These are phyloP conservation scores for Syzygium aqueum DNA, from an alignment of 345 rosid genomes.

Conservation along the genomic window DNA sequence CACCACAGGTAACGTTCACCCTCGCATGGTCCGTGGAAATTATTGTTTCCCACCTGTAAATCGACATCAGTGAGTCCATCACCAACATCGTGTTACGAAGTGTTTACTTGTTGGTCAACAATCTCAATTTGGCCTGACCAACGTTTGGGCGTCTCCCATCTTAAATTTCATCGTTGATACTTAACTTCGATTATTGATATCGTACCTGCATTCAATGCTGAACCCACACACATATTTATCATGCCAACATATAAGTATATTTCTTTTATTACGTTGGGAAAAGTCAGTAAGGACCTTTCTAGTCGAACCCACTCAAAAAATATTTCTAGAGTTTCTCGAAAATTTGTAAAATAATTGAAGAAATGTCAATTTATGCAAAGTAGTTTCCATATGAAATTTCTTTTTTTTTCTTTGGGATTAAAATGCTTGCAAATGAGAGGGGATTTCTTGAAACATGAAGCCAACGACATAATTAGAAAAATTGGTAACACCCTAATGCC, in stretches of 20 bases:
- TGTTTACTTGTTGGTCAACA: neutral
- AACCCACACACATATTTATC: neutral
- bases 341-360: neutral
- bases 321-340: neutral
- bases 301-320: neutral
- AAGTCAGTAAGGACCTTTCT: neutral
- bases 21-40: neutral
- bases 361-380: neutral
- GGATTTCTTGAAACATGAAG: neutral
- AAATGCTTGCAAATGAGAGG: neutral
- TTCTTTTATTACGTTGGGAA: neutral
- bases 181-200: accelerated
- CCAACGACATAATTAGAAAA: neutral
- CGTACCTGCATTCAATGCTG: neutral
- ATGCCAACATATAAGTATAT: neutral
- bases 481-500: neutral
- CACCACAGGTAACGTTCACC: neutral
- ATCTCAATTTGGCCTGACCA: neutral
- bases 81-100: neutral
- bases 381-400: neutral
- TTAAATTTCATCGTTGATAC: neutral
- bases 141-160: neutral
- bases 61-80: neutral
- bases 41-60: neutral
- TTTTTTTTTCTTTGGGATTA: neutral